These are phyloP conservation scores for Pelargonium hybrid DNA, from an alignment of 441 rosid genomes.

Conservation along the genomic window DNA sequence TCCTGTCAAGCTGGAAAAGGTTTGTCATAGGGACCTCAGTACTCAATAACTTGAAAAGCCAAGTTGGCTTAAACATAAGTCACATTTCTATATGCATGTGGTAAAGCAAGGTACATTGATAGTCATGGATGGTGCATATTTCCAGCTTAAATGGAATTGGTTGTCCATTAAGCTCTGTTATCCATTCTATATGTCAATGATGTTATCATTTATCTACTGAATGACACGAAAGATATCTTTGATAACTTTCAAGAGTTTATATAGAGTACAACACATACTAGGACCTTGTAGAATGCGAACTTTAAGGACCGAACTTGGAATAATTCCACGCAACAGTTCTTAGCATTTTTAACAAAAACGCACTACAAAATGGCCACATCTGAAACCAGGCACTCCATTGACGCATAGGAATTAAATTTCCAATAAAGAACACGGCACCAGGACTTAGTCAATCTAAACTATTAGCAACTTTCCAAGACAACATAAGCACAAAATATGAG, in stretches of 20 bases:
- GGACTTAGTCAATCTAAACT: neutral
- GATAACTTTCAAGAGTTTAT: neutral
- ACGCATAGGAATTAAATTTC: neutral
- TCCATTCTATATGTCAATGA: neutral
- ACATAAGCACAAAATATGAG: neutral
- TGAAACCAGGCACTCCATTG: too few species aligned
- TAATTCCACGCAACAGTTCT: too few species aligned
- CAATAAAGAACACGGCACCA: neutral
- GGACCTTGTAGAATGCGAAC: neutral
- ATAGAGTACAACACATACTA: neutral
- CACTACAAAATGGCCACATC: too few species aligned
- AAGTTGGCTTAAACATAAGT: constrained; percentile 5
- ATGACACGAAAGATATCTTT: neutral
- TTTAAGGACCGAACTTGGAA: too few species aligned
- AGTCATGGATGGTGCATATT: neutral
- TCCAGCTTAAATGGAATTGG: neutral
- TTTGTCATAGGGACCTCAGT: constrained; percentile 6
- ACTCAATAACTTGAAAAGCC: neutral
- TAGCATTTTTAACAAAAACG: too few species aligned
- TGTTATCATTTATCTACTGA: neutral
- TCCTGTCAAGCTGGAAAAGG: constrained; percentile 48
- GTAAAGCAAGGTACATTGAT: neutral
- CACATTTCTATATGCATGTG: neutral
- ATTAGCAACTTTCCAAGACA: neutral
- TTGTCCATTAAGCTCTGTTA: neutral